phyloP scores from a whole-genome alignment of 2,329 filamentous ascomycete species.

The Epichloe uncinata region DNA sequence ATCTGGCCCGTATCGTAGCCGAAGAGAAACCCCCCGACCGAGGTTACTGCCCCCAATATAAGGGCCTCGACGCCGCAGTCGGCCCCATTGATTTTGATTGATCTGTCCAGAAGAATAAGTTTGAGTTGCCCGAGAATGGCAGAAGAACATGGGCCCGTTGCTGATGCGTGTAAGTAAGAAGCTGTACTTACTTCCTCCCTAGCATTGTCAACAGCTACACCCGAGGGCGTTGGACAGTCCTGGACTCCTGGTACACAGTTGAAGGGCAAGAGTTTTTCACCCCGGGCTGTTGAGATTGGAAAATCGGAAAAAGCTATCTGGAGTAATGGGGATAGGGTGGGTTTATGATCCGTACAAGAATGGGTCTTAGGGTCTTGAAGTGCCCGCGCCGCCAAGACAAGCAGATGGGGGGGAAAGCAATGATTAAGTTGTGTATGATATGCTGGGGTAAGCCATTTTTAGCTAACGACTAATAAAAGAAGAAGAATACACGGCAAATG shows the following conservation, averaged over 20 bases:
- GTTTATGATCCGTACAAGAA: neutral
- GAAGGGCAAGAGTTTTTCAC: neutral
- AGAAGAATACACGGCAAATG: neutral
- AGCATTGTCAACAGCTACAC: neutral
- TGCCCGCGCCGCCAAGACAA: neutral
- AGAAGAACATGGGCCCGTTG: neutral
- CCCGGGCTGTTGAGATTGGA: neutral
- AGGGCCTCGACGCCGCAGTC: constrained; percentile 27
- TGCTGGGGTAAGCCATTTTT: neutral
- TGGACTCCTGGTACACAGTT: neutral
- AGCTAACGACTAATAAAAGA: neutral
- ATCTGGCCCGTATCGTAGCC: constrained; percentile 52
- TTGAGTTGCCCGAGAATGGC: neutral
- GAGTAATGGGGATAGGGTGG: neutral
- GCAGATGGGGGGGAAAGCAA: neutral
- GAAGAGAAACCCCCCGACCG: constrained; percentile 48
- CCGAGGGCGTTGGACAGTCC: neutral
- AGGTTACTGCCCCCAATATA: constrained; percentile 36
- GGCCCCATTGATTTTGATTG: constrained; percentile 29
- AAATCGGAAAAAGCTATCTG: neutral
- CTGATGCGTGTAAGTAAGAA: neutral
- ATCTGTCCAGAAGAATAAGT: constrained; percentile 13
- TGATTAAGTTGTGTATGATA: neutral
- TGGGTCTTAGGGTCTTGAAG: neutral
- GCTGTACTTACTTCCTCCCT: constrained; percentile 1